Evolutionary conservation across 2,329 filamentous ascomycete genomes (phyloP), one percentile per base, ranked within the genome.

Genomic region (Xylaria sp.): DNA sequence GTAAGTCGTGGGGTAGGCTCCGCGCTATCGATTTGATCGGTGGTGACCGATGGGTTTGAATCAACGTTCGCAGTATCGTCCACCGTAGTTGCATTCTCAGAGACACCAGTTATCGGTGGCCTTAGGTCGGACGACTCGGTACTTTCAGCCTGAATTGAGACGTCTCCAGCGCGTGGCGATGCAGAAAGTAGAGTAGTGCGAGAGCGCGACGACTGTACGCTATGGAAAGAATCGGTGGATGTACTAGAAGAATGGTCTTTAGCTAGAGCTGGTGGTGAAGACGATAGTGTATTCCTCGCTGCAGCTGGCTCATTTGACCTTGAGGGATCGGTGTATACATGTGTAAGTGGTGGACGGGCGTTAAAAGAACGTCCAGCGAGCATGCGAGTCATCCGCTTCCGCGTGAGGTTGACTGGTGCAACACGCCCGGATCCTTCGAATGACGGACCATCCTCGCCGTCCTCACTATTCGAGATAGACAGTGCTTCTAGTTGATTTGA

Each of bases 211-310:
- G 83, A 83, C 62, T 83, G 78, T 4, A 80, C 77, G 59, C 80
- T 84, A 69, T 84, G 83, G 64, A 87, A 86, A 0, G 85, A 86
- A 55, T 85, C 84, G 15, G 80, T 73, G 14, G 80, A 80, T 37
- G 72, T 78, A 31, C 78, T 78, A 4, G 82, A 80, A 9, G 83
- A 84, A n/a, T 74, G 69, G 35, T 75, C 73, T 33, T 74, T 69
- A 11, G 73, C 69, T 15, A 37, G n/a, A 45, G 57, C 37, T 49
- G 72, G 62, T 31, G 71, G 55, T 45, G 67, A 63, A 46, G 70
- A 46, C 35, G 65, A 52, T 12, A 58, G 50, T 17, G 67, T 64
- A 23, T 67, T 66, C 25, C 58, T 66, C 57, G 65, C 63, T 38
- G 70, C 28, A 38, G 23, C 43, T 14, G 47, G 57, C 43, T 45